Base-by-base conservation (phyloP, 768 basidiomycete genomes). In the Suillus subalutaceus region DNA sequence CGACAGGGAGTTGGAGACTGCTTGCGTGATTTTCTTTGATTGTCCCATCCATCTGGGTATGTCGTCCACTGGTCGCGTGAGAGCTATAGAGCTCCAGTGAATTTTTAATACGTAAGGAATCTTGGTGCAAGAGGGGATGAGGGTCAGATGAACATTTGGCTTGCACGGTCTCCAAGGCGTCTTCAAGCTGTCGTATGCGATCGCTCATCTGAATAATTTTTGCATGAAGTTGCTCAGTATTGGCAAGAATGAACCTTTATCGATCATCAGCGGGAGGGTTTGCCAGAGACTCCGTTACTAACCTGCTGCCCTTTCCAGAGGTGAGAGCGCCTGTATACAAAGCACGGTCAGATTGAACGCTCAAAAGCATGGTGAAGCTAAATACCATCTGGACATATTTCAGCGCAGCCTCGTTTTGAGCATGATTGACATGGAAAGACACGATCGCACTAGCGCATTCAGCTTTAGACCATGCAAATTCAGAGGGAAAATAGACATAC, bases 401-500 rank as follows among this genome's bases (percentile, higher is more conserved):
- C 86, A 4, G 85, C 86, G 68, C 88, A 88, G 2, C 90, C 88
- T 68, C 88, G 79, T 75, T 89, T 89, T 35, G 85, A 85, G 71
- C 88, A 89, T 61, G 87, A 88, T 79, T 88, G 85, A 71, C 88
- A 89, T 32, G 88, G 88, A 70, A 88, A 88, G 6, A 85, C 80
- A 63, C 88, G 86, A 78, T 89, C 88, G 71, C 88, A 89, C 87
- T 87, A 8, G 5, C 16, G 13, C n/a, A 15, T 67, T 69, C 41
- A 67, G 59, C 69, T 62, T 60, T 53, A 71, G 30, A 43, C n/a
- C 16, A 18, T n/a, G 63, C 5, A 23, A 52, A 35, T 35, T 30
- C 7, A 6, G 44, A 48, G 16, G 16, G 37, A 1, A n/a, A 26
- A 30, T 18, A 13, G 26, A 65, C 77, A n/a, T 68, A 88, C 87